phyloP scores from a whole-genome alignment of 441 rosid species.

The Breynia disticha region DNA sequence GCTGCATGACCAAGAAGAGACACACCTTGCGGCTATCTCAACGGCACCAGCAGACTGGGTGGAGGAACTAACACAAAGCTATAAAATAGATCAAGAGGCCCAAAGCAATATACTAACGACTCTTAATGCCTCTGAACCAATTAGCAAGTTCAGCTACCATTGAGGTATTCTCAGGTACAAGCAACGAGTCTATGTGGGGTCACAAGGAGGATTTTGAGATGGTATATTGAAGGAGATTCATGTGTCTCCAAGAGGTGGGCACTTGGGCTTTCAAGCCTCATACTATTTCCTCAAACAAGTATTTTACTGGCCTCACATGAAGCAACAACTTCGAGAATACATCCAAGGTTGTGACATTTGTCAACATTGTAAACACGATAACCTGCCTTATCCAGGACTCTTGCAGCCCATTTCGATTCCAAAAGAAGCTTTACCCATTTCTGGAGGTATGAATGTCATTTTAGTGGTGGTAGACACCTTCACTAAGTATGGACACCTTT shows the following conservation, averaged over 20 bases:
- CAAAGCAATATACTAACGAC: no score
- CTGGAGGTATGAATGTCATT: background rate
- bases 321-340: background rate
- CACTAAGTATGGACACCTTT: constrained; percentile 3
- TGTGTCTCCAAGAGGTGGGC: background rate
- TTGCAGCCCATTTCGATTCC: background rate
- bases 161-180: no score
- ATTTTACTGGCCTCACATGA: background rate
- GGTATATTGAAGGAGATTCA: background rate
- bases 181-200: no score
- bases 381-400: background rate
- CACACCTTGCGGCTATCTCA: background rate
- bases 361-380: background rate
- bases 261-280: background rate
- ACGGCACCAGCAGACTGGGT: background rate
- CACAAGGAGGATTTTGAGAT: no score
- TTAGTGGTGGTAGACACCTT: constrained; percentile 1
- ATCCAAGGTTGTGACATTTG: background rate
- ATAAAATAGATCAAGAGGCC: no score
- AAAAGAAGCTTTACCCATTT: background rate
- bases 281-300: background rate
- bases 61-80: background rate
- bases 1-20: background rate
- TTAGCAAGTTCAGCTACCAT: no score
- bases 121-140: no score